Evolutionary conservation across 2,329 filamentous ascomycete species (phyloP), one percentile per base, ranked within the genome.

Genomic region (Scytalidium sp.): DNA sequence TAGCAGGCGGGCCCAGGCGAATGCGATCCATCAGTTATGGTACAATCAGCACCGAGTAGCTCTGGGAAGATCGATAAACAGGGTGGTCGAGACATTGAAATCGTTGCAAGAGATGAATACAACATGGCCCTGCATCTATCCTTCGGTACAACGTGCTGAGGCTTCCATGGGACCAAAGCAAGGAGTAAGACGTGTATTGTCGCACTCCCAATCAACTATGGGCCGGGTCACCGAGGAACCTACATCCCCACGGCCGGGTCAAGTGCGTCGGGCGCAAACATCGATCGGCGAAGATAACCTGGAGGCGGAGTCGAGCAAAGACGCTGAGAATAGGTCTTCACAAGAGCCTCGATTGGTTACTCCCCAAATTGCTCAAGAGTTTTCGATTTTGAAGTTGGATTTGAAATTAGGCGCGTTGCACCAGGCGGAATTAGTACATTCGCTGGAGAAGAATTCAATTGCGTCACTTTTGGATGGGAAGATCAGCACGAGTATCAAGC

Each of bases 71-170:
- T 88, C 91, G 13, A 97, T 99, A 64, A 88, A 85, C 63, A 83
- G 85, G 59, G 93, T 92, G 8, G 83, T 97, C 50, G 90, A 97
- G 52, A 83, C 90, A 2, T 73, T 99, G 56, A 86, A 87, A 67
- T 83, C 83, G 52, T 79, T 99, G 50, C 92, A 96, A 68, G 80
- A 92, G 55, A 94, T 90, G 79, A 99, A 99, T 64, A 75, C 86
- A 13, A 81, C 85, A 63, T 97, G 94, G 94, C 94, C 94, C 1
- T 93, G 92, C 25, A 89, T 95, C 66, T 99, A 99, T 67, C 94
- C 94, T 47, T 90, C 92, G 2, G 85, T 93, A 3, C 85, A 90
- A 64, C 77, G 83, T 56, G 66, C 81, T 27, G 77, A 81, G 46
- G 54, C 65, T 52, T 60, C 71, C 41, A 62, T 67, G 22, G 60